Percentiles rank a stretch among this genome's conserved stretches.
phyloP scores from a whole-genome alignment of 2,329 filamentous ascomycete genomes.

The Venturia oleaginea region DNA sequence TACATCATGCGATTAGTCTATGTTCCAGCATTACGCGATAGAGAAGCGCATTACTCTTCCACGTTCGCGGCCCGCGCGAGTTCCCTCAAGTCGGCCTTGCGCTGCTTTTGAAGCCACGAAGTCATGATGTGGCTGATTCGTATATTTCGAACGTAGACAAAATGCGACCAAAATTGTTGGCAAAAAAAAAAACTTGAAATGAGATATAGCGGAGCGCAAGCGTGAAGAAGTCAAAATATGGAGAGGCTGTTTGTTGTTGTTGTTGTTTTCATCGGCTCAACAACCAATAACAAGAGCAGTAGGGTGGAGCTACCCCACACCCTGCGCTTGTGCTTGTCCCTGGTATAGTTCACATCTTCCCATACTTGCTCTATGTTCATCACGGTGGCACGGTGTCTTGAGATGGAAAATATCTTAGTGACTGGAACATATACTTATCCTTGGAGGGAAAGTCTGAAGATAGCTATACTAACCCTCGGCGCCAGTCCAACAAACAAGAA shows the following conservation, averaged over 20 bases:
- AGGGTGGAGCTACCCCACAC: background rate
- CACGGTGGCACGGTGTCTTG: too few species aligned
- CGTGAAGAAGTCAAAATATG: background rate
- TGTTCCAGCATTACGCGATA: constrained; percentile 14
- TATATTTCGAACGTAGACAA: background rate
- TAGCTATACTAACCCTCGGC: background rate
- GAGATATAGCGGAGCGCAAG: background rate
- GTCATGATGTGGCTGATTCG: constrained; percentile 42
- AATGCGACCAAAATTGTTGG: background rate
- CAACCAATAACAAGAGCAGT: background rate
- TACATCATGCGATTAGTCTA: constrained; percentile 27
- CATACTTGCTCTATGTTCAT: background rate
- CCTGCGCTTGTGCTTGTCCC: too few species aligned
- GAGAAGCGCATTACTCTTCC: constrained; percentile 19
- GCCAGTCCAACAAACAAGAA: background rate
- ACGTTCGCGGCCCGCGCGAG: constrained; percentile 64
- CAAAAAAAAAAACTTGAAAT: background rate
- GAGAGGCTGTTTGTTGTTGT: background rate
- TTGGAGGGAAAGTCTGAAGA: too few species aligned
- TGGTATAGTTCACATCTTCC: too few species aligned
- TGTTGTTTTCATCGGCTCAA: background rate
- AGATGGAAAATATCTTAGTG: too few species aligned
- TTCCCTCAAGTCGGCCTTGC: constrained; percentile 70
- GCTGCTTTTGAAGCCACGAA: constrained; percentile 70
- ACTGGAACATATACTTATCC: too few species aligned